Percentiles rank a stretch among this genome's conserved stretches.
Conservation (phyloP, 1,284 basidiomycete species). For the Ceratobasidium theobromae region DNA sequence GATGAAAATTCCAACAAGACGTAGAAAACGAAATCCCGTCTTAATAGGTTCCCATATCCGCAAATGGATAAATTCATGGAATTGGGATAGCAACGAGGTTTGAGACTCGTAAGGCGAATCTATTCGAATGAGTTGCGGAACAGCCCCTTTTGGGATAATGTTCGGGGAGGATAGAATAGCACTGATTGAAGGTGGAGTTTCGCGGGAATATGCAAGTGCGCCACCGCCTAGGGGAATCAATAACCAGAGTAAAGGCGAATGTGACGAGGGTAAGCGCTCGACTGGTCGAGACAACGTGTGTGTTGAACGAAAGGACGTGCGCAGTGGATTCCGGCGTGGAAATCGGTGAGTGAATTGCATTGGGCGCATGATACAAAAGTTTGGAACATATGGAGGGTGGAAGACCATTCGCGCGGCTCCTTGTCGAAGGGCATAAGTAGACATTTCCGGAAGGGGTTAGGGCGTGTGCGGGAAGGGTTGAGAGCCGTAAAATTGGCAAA, state of each 20-base stretch:
- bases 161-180: slow-evolving; percentile 30
- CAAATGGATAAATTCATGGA: slow-evolving; percentile 49
- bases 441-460: slow-evolving; percentile 11
- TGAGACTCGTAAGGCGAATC: slow-evolving; percentile 26
- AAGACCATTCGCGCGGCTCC: not conserved
- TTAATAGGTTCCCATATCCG: slow-evolving; percentile 83
- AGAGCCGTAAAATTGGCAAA: too few species aligned
- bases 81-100: slow-evolving; percentile 17
- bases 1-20: slow-evolving; percentile 80
- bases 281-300: not conserved
- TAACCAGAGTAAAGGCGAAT: slow-evolving; percentile 1
- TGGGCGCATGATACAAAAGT: slow-evolving; percentile 4
- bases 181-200: slow-evolving; percentile 18
- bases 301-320: slow-evolving; percentile 6
- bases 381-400: not conserved
- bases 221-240: slow-evolving; percentile 20
- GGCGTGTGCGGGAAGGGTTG: too few species aligned
- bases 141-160: slow-evolving; percentile 28
- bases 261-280: not conserved
- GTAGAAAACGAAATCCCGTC: slow-evolving; percentile 81
- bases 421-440: slow-evolving; percentile 10
- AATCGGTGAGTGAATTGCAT: not conserved
- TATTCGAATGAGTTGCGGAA: slow-evolving; percentile 10
- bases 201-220: not conserved
- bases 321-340: not conserved